Conservation (phyloP, 2,329 filamentous ascomycete species). For the Diaporthe sp. region DNA sequence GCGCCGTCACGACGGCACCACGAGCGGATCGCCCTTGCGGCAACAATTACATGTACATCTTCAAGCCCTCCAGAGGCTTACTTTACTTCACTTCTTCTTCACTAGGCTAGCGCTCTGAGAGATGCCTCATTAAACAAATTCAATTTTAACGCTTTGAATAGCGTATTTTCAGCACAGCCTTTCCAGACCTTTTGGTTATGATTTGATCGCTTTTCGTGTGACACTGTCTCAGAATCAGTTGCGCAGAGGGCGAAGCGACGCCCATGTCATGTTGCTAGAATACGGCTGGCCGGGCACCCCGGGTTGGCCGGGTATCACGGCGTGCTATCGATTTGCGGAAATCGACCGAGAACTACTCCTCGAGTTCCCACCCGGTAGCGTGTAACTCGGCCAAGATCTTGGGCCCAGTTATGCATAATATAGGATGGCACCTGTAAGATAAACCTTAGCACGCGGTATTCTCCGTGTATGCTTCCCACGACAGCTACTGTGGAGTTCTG, state of each 20-base stretch:
- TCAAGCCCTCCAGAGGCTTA: background rate
- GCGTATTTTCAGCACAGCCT: background rate
- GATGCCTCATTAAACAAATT: conserved; percentile 10
- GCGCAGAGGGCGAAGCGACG: background rate
- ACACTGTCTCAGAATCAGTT: background rate
- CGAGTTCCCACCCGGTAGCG: background rate
- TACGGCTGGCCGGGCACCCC: no score
- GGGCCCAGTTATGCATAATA: background rate
- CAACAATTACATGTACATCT: background rate
- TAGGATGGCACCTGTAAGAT: background rate
- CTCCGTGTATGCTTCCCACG: background rate
- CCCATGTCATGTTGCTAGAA: no score
- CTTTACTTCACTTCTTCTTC: background rate
- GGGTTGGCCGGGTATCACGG: background rate
- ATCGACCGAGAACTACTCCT: background rate
- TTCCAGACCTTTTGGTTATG: no score
- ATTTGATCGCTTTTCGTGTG: background rate
- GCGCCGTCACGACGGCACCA: background rate
- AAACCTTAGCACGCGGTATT: background rate
- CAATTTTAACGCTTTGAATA: conserved; percentile 1
- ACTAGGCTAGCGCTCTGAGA: conserved; percentile 10
- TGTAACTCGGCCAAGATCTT: background rate
- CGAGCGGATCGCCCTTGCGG: background rate
- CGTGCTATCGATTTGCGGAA: background rate
- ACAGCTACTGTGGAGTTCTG: background rate